Evolutionary conservation across 83 land plant species (phyloP).

Genomic region (Picea engelmannii): DNA sequence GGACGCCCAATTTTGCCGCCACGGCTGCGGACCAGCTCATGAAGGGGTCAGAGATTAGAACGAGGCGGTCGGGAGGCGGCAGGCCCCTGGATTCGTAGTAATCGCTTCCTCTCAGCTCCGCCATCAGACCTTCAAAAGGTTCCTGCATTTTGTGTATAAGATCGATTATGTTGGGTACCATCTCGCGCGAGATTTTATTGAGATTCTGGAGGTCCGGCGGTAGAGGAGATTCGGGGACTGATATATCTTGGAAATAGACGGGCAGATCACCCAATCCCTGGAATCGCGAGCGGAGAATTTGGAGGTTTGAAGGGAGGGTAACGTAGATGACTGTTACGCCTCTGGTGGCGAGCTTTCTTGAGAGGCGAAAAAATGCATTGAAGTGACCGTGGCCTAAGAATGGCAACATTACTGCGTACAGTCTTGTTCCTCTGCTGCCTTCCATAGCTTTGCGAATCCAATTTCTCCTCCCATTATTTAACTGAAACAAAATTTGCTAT

Average conservation of each 20-base stretch:
- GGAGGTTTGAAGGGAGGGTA: neutral
- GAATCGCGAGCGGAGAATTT: neutral
- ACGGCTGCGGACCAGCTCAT: conserved; percentile 15
- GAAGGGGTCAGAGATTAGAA: conserved; percentile 24
- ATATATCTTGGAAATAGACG: neutral
- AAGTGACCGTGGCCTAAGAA: neutral
- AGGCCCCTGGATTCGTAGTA: neutral
- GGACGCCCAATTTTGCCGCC: conserved; percentile 16
- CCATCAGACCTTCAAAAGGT: neutral
- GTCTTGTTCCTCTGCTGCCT: neutral
- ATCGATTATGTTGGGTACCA: neutral
- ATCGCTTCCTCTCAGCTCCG: neutral
- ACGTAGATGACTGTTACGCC: neutral
- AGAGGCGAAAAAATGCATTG: neutral
- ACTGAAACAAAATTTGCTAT: too few relatives aligned
- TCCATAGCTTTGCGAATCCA: too few relatives aligned
- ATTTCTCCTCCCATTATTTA: too few relatives aligned
- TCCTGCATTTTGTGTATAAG: neutral
- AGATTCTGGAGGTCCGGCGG: neutral
- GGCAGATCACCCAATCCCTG: neutral
- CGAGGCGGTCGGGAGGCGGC: neutral
- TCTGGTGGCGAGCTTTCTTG: neutral
- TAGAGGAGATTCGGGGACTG: neutral
- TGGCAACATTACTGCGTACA: neutral
- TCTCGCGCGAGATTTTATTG: neutral